A percentile compares a stretch with the other conserved stretches of the same genome.
Evolutionary conservation across 192 early-diverging fungal genomes (phyloP).

Genomic region (Coemansia sp.): DNA sequence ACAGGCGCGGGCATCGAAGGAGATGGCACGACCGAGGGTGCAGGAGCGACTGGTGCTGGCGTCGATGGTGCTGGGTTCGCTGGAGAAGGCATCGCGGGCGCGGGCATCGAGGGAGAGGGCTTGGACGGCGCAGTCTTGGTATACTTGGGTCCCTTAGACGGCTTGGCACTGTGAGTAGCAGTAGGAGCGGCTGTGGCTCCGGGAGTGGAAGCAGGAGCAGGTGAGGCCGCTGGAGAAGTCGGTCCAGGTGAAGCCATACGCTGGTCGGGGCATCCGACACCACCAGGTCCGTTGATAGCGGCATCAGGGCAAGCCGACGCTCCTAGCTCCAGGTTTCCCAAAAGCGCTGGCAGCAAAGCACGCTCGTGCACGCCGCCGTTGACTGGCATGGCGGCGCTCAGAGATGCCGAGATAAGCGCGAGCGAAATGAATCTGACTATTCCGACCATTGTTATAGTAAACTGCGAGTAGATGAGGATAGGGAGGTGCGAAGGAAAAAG

Average conservation of each 20-base stretch:
- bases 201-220: slow-evolving; percentile 2
- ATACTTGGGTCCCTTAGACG: slow-evolving; percentile 10
- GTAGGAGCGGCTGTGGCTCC: neutral
- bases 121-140: slow-evolving; percentile 11
- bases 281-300: slow-evolving; percentile 31
- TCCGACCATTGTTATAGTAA: slow-evolving; percentile 29
- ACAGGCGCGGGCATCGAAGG: slow-evolving; percentile 3
- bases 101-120: neutral
- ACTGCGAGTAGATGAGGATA: neutral
- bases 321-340: slow-evolving; percentile 43
- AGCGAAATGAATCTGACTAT: slow-evolving; percentile 24
- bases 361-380: slow-evolving; percentile 19
- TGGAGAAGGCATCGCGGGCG: slow-evolving; percentile 10
- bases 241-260: neutral
- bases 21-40: neutral
- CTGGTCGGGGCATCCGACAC: slow-evolving; percentile 21
- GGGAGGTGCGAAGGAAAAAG: neutral
- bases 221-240: neutral
- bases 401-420: slow-evolving; percentile 12
- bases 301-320: slow-evolving; percentile 49
- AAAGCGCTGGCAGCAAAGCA: slow-evolving; percentile 43
- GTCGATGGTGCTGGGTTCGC: neutral
- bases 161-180: neutral
- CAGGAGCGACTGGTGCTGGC: slow-evolving; percentile 6
- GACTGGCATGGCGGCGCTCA: slow-evolving; percentile 15